phyloP scores from a whole-genome alignment of 2,329 filamentous ascomycete species.

The Cladorrhinum sp. region DNA sequence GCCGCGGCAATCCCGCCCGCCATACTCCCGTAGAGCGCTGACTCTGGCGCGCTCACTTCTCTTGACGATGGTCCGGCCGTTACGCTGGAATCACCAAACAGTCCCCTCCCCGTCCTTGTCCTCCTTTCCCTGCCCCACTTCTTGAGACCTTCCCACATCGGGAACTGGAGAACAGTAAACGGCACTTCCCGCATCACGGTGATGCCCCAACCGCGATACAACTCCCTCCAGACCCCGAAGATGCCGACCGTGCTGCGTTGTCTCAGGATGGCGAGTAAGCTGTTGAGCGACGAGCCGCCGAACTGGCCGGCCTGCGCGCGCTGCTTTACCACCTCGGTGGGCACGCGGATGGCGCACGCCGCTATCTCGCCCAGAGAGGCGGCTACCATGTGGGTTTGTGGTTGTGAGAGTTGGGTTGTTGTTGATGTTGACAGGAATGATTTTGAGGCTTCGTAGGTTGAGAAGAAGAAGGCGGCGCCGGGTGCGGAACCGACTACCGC shows the following conservation, averaged over 20 bases:
- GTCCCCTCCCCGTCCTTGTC: slow-evolving; percentile 20
- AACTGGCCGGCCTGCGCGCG: slow-evolving; percentile 85
- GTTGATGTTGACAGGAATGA: slow-evolving; percentile 30
- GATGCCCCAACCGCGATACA: slow-evolving; percentile 89
- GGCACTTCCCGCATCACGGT: slow-evolving; percentile 95
- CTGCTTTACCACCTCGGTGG: slow-evolving; percentile 97
- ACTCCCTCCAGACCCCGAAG: slow-evolving; percentile 67
- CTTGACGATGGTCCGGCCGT: slow-evolving; percentile 10
- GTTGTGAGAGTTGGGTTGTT: neutral
- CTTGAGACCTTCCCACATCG: slow-evolving; percentile 94
- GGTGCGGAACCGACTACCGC: slow-evolving; percentile 89
- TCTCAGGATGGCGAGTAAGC: slow-evolving; percentile 68
- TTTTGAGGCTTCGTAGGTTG: slow-evolving; percentile 82
- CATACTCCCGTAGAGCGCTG: slow-evolving; percentile 78
- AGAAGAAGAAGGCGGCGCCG: slow-evolving; percentile 95
- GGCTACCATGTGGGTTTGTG: slow-evolving; percentile 68
- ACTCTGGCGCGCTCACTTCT: slow-evolving; percentile 69
- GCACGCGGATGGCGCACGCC: slow-evolving; percentile 87
- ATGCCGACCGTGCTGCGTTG: slow-evolving; percentile 43
- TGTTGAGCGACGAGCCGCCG: slow-evolving; percentile 63
- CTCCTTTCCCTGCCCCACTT: slow-evolving; percentile 54
- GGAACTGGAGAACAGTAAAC: slow-evolving; percentile 96
- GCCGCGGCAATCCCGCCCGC: slow-evolving; percentile 84
- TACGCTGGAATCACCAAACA: slow-evolving; percentile 25
- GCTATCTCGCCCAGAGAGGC: slow-evolving; percentile 85